Evolutionary conservation across 345 rosid species (phyloP).

Genomic region (Capsella bursapastoris): DNA sequence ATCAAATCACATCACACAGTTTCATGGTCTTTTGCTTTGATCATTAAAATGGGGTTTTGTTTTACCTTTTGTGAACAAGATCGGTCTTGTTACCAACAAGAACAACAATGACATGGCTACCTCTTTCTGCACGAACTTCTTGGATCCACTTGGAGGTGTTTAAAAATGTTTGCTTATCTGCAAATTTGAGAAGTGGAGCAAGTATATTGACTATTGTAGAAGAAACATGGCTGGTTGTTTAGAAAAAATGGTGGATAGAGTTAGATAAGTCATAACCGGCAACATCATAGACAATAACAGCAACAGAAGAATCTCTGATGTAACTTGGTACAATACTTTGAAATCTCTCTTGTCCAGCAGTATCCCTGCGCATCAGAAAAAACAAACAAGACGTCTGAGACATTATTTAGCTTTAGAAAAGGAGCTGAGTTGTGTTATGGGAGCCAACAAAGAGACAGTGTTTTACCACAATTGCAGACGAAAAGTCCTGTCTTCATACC

Average conservation of each 20-base stretch:
- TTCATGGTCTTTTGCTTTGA: neutral
- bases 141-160: slow-evolving; percentile 86
- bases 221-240: neutral
- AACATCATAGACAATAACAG: slow-evolving; percentile 89
- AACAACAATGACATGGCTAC: slow-evolving; percentile 72
- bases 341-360: slow-evolving; percentile 93
- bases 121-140: slow-evolving; percentile 81
- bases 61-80: slow-evolving; percentile 70
- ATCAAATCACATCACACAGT: slow-evolving; percentile 27
- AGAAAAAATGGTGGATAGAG: neutral
- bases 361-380: slow-evolving; percentile 58
- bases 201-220: neutral
- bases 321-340: slow-evolving; percentile 86
- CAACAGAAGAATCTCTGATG: slow-evolving; percentile 87
- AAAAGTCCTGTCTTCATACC: slow-evolving; percentile 82
- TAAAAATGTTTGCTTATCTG: slow-evolving; percentile 79
- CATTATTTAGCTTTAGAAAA: neutral
- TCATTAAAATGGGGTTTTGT: neutral
- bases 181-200: slow-evolving; percentile 2
- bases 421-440: neutral
- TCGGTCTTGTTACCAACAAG: slow-evolving; percentile 93
- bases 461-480: slow-evolving; percentile 80
- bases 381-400: neutral
- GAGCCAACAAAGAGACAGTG: neutral
- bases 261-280: slow-evolving; percentile 58